Conservation (phyloP, 148 eudicot genomes). For the Camellia sinensis region DNA sequence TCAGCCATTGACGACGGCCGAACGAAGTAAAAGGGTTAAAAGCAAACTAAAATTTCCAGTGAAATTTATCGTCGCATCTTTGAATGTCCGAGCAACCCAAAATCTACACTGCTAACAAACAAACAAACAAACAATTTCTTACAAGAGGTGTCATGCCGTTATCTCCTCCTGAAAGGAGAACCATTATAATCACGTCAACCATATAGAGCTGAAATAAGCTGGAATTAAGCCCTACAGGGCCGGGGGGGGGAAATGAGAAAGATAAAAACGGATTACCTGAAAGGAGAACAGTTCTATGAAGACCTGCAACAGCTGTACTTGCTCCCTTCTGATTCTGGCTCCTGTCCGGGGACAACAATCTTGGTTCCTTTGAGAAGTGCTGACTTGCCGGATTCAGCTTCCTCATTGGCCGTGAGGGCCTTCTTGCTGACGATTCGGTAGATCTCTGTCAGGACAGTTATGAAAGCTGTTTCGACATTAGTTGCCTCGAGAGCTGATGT, state of each 20-base stretch:
- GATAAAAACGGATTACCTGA: too few relatives aligned
- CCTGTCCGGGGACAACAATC: slow-evolving; percentile 32
- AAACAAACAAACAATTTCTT: neutral
- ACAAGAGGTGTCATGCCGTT: neutral
- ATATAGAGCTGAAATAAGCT: too few relatives aligned
- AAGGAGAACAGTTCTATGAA: slow-evolving; percentile 4
- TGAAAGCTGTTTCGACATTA: slow-evolving; percentile 43
- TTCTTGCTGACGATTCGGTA: slow-evolving; percentile 47
- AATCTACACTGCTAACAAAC: neutral
- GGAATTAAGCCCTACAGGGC: too few relatives aligned
- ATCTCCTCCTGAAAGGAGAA: neutral
- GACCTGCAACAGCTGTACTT: slow-evolving; percentile 32
- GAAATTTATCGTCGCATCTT: too few relatives aligned
- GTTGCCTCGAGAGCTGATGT: slow-evolving; percentile 58
- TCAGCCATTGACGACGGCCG: neutral
- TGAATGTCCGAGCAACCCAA: too few relatives aligned
- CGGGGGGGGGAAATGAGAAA: too few relatives aligned
- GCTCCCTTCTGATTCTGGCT: slow-evolving; percentile 18
- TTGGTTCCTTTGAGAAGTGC: slow-evolving; percentile 36
- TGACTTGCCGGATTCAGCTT: slow-evolving; percentile 31
- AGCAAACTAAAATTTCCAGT: too few relatives aligned
- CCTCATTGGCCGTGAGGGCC: slow-evolving; percentile 45
- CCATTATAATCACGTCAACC: neutral
- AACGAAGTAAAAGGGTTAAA: too few relatives aligned
- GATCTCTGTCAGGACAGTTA: slow-evolving; percentile 46